Evolutionary conservation across 1,139 yeast genomes (phyloP).

Genomic region (Candida gigantensis): DNA sequence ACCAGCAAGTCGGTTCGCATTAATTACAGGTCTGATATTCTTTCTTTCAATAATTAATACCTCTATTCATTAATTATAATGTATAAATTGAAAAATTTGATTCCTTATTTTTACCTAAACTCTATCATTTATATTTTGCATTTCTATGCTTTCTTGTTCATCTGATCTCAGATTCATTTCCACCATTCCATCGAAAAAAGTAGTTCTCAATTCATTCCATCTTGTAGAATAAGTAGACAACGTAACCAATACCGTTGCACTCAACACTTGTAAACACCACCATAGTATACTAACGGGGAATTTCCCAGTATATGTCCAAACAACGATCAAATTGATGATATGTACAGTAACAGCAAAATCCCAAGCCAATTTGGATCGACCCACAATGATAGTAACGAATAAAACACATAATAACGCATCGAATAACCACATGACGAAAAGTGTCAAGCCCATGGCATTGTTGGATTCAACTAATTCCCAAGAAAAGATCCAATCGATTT

Average conservation of each 20-base stretch:
- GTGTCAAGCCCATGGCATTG: slow-evolving; percentile 77
- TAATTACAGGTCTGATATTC: too few relatives aligned
- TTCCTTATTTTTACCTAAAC: too few relatives aligned
- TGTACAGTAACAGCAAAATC: slow-evolving; percentile 93
- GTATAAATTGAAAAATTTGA: too few relatives aligned
- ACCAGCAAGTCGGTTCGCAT: too few relatives aligned
- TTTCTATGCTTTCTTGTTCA: slow-evolving; percentile 13
- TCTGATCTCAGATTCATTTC: slow-evolving; percentile 36
- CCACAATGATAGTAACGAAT: slow-evolving; percentile 83
- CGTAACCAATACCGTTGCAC: slow-evolving; percentile 68
- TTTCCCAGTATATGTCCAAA: slow-evolving; percentile 61
- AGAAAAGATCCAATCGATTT: slow-evolving; percentile 71
- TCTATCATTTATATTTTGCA: slow-evolving; percentile 8
- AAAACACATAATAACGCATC: slow-evolving; percentile 77
- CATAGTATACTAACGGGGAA: slow-evolving; percentile 75
- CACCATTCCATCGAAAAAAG: slow-evolving; percentile 80
- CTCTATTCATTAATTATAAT: too few relatives aligned
- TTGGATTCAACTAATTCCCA: slow-evolving; percentile 77
- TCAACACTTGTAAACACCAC: slow-evolving; percentile 79
- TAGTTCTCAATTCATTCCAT: slow-evolving; percentile 84
- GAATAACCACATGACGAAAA: slow-evolving; percentile 74
- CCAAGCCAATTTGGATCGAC: slow-evolving; percentile 91
- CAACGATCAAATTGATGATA: slow-evolving; percentile 71
- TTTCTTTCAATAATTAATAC: too few relatives aligned
- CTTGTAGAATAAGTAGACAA: slow-evolving; percentile 85